A percentile compares a stretch with the other conserved stretches of the same genome.
Evolutionary conservation across 768 basidiomycete genomes (phyloP).

Genomic region (Ephemerocybe angulata): DNA sequence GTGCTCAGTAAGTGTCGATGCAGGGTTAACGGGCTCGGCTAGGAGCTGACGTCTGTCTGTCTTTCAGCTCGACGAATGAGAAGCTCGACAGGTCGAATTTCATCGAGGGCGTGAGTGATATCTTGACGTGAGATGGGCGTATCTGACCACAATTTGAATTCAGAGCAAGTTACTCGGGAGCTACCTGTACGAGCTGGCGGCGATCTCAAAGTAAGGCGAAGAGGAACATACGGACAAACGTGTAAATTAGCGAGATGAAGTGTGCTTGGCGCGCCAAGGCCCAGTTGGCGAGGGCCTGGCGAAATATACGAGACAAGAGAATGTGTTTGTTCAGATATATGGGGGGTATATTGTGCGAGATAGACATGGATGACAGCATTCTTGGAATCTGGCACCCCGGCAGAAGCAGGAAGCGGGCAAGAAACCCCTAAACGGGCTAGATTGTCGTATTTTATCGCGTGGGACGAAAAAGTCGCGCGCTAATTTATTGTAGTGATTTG

Average conservation of each 20-base stretch:
- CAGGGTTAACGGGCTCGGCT: background rate
- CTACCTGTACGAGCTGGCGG: constrained; percentile 73
- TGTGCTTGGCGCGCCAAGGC: no score
- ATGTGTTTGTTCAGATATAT: background rate
- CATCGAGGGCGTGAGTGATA: constrained; percentile 68
- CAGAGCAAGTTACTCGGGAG: constrained; percentile 75
- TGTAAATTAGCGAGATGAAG: background rate
- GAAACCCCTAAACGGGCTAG: background rate
- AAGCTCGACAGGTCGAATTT: constrained; percentile 91
- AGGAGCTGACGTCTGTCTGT: background rate
- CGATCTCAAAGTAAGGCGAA: constrained; percentile 16
- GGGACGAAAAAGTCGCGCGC: background rate
- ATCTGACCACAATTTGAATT: background rate
- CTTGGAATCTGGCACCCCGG: background rate
- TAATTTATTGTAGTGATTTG: background rate
- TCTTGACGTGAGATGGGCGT: background rate
- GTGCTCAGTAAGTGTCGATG: constrained; percentile 68
- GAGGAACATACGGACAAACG: background rate
- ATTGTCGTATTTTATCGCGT: constrained; percentile 1
- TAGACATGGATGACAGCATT: background rate
- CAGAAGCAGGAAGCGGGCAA: background rate
- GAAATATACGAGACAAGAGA: no score
- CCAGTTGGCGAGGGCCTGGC: background rate
- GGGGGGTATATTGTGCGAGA: background rate
- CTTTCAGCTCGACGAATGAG: constrained; percentile 81